These are phyloP conservation scores for Helenozyma baotianmanensis DNA, from an alignment of 805 yeast species.

Conservation along the genomic window DNA sequence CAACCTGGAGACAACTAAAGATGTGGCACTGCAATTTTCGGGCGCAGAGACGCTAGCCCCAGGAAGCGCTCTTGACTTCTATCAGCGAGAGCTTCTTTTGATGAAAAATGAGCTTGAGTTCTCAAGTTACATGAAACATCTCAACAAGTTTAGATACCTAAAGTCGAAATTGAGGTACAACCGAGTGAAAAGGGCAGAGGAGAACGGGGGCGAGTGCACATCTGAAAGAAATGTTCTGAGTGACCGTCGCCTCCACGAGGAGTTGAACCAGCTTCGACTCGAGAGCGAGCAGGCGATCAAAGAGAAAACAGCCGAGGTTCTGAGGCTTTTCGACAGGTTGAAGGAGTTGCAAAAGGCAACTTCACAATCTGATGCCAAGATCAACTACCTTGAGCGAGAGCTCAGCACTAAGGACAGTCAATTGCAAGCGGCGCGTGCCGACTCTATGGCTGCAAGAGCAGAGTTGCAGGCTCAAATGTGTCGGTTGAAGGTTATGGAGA, in stretches of 20 bases:
- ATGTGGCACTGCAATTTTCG: background rate
- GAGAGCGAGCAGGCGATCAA: constrained; percentile 8
- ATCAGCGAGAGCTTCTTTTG: constrained; percentile 54
- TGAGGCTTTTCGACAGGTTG: constrained; percentile 9
- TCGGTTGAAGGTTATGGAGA: too few species aligned
- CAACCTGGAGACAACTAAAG: constrained; percentile 1
- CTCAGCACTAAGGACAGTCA: too few species aligned
- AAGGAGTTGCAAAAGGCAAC: background rate
- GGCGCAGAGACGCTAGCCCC: constrained; percentile 1
- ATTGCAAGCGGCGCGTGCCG: constrained; percentile 1
- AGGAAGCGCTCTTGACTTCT: constrained; percentile 37
- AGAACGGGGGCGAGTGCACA: too few species aligned
- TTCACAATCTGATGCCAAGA: too few species aligned
- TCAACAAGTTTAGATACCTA: constrained; percentile 19
- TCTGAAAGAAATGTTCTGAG: background rate
- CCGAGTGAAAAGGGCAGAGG: constrained; percentile 4
- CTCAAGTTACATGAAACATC: constrained; percentile 46
- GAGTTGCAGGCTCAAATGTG: too few species aligned
- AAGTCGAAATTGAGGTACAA: constrained; percentile 12
- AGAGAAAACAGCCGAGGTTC: constrained; percentile 8
- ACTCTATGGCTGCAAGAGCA: too few species aligned
- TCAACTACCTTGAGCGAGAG: too few species aligned
- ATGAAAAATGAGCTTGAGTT: constrained; percentile 60
- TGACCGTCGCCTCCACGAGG: too few species aligned
- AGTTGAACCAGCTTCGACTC: background rate